A percentile compares a stretch with the other conserved stretches of the same genome.
These are phyloP conservation scores for Trichaptum fuscoviolaceum DNA, from an alignment of 768 basidiomycete species.

Conservation along the genomic window DNA sequence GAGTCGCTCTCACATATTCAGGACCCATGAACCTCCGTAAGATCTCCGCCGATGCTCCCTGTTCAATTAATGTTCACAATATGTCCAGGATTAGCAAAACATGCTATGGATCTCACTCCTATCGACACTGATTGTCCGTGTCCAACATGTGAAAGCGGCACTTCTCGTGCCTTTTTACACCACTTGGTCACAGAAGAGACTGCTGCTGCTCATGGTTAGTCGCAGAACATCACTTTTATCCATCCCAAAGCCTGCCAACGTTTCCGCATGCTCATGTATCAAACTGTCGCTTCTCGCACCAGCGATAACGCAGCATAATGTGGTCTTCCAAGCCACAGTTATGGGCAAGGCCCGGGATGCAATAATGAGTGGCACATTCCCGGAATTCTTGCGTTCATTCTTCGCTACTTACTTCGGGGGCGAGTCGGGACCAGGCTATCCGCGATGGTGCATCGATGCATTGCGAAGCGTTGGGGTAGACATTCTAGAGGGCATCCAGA, in stretches of 20 bases:
- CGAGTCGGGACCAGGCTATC: constrained; percentile 49
- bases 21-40: constrained; percentile 82
- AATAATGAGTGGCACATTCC: constrained; percentile 73
- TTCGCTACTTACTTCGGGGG: constrained; percentile 75
- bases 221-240: constrained; percentile 5
- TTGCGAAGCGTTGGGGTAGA: constrained; percentile 80
- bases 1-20: constrained; percentile 76
- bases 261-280: constrained; percentile 7
- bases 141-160: constrained; percentile 69
- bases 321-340: constrained; percentile 80
- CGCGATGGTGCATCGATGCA: constrained; percentile 86
- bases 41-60: neutral
- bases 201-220: constrained; percentile 75
- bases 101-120: constrained; percentile 60
- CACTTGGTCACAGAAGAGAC: constrained; percentile 78
- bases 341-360: constrained; percentile 85
- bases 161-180: constrained; percentile 70
- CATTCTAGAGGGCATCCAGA: constrained; percentile 50
- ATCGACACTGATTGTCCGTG: constrained; percentile 81
- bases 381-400: constrained; percentile 68
- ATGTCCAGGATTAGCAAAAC: constrained; percentile 56
- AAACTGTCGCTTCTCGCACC: constrained; percentile 7
- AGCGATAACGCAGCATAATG: constrained; percentile 82
- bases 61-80: neutral
- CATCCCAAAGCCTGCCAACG: constrained; percentile 17